phyloP scores from a whole-genome alignment of 305 asterid species.

The Fraxinus xanthoxyloides region DNA sequence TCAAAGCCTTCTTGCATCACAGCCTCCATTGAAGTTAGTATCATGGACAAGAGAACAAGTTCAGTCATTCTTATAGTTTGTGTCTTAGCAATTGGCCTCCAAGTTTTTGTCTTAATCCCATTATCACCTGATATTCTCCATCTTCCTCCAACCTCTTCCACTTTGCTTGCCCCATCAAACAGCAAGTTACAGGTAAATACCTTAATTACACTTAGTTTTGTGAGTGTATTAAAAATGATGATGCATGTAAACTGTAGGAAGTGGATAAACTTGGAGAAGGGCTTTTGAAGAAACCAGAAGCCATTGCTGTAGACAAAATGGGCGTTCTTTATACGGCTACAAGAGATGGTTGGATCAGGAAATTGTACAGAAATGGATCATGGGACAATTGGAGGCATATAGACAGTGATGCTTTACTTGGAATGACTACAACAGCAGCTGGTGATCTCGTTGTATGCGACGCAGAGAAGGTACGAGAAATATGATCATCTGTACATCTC shows the following conservation, averaged over 20 bases:
- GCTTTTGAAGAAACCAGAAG: constrained; percentile 51
- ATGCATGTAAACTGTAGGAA: constrained; percentile 28
- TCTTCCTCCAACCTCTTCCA: constrained; percentile 30
- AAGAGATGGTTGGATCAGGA: constrained; percentile 69
- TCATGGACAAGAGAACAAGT: constrained; percentile 23
- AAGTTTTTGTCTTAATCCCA: constrained; percentile 40
- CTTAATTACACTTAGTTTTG: background rate
- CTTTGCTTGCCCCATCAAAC: constrained; percentile 35
- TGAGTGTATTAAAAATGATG: background rate
- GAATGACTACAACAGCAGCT: constrained; percentile 40
- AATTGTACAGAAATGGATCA: constrained; percentile 52
- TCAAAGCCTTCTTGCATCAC: background rate
- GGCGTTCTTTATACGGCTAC: constrained; percentile 60
- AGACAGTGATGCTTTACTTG: constrained; percentile 35
- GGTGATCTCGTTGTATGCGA: constrained; percentile 64
- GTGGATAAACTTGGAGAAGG: constrained; percentile 74
- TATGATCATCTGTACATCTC: background rate
- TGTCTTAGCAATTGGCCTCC: constrained; percentile 36
- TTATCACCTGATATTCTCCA: constrained; percentile 37
- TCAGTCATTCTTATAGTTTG: constrained; percentile 34
- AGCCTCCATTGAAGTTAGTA: background rate
- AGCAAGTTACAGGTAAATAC: constrained; percentile 47
- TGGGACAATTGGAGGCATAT: constrained; percentile 59
- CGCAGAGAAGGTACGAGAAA: constrained; percentile 35
- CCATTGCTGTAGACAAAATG: constrained; percentile 42